Evolutionary conservation across 441 rosid genomes (phyloP), one percentile per base, ranked within the genome.

Genomic region (Populus hybrid): DNA sequence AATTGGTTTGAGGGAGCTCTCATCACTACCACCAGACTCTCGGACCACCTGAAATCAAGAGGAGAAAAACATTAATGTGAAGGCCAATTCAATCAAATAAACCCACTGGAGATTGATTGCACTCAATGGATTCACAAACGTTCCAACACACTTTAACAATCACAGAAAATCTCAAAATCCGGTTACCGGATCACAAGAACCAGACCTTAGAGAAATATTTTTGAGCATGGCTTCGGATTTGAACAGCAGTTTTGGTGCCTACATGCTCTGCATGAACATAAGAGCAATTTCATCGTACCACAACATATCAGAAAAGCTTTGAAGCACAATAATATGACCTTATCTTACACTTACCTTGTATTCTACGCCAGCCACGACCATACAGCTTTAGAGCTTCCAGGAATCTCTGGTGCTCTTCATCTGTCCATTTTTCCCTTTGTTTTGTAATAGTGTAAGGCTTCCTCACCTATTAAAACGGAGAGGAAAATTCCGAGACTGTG

Each of bases 141-240:
- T 14, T 35, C 20, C 8, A 69, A n/a, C 23, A 20, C 21, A 35
- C 36, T 16, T 53, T 53, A 53, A 53, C 61, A 53, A 18, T 53
- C 30, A 28, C 30, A 30, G 32, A 28, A 28, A 28, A 28, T 28
- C 30, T 28, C 30, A 28, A 28, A 28, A 28, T 28, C 30, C 30
- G 30, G 30, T 28, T 28, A 28, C 30, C 3, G 30, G 30, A 28
- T 28, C 30, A 28, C 30, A 28, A 28, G 30, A 28, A 28, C 30
- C 30, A 53, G n/a, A 53, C 61, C 61, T 53, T 53, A 5, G 61
- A 53, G 61, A 53, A 94, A 83, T 90, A 93, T 82, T 94, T 94
- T 81, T 94, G 99, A 83, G 99, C 98, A 85, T 93, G 99, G 88
- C 99, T 95, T 85, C 96, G 86, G 73, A 93, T 93, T 84, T 93